phyloP scores from a whole-genome alignment of 2,329 filamentous ascomycete species.

The Beauveria scarabaeidicola region DNA sequence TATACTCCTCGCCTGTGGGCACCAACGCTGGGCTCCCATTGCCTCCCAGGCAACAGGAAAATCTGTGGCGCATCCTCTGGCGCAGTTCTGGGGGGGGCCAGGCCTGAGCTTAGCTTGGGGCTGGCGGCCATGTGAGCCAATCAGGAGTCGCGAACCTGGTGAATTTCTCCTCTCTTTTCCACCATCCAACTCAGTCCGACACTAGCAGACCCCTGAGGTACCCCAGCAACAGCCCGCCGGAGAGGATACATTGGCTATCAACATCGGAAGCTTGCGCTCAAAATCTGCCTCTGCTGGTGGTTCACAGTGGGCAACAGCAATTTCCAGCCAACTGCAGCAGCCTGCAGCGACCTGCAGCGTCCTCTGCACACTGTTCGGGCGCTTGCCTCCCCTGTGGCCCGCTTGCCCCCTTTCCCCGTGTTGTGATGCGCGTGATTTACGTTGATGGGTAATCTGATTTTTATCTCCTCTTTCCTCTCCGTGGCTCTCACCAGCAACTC shows the following conservation, averaged over 20 bases:
- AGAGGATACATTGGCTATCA: conserved; percentile 5
- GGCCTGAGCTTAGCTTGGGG: conserved; percentile 28
- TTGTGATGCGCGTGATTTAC: neutral
- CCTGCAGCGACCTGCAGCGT: neutral
- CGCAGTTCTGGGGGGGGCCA: conserved; percentile 20
- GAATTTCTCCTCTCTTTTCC: conserved; percentile 33
- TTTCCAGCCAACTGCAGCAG: neutral
- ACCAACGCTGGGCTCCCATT: conserved; percentile 27
- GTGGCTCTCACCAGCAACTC: neutral
- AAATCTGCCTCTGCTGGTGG: neutral
- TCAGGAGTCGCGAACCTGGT: conserved; percentile 22
- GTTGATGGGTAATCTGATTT: neutral
- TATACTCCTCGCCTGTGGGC: conserved; percentile 44
- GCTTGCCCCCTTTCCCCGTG: neutral
- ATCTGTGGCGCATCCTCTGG: conserved; percentile 34
- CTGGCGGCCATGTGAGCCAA: conserved; percentile 29
- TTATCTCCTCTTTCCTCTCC: neutral
- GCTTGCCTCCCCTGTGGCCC: neutral
- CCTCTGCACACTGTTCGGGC: neutral
- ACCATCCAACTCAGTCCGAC: conserved; percentile 24
- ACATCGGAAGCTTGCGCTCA: too few species aligned
- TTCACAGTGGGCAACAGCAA: neutral
- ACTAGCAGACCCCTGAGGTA: conserved; percentile 31
- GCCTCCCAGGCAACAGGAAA: conserved; percentile 33
- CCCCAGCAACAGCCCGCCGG: conserved; percentile 22